phyloP scores from a whole-genome alignment of 2,329 filamentous ascomycete genomes.

The Parastagonospora avenae region DNA sequence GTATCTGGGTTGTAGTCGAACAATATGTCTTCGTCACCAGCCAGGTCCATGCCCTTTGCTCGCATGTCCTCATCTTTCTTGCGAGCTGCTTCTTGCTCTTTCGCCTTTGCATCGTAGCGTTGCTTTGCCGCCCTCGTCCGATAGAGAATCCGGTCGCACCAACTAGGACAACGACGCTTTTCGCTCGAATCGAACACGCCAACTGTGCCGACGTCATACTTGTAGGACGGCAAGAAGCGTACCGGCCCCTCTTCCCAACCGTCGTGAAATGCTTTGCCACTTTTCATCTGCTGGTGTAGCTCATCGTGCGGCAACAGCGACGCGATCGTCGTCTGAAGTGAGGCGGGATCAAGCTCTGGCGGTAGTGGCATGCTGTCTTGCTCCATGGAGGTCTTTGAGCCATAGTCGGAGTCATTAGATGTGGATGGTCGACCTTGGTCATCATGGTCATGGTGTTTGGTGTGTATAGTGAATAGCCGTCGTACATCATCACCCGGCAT shows the following conservation, averaged over 20 bases:
- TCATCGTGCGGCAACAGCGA: slow-evolving; percentile 92
- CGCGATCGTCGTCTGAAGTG: slow-evolving; percentile 84
- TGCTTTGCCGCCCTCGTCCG: slow-evolving; percentile 74
- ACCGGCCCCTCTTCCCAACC: slow-evolving; percentile 92
- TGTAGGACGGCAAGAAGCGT: slow-evolving; percentile 91
- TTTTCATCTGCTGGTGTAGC: slow-evolving; percentile 72
- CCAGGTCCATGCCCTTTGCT: slow-evolving; percentile 74
- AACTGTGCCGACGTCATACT: slow-evolving; percentile 94
- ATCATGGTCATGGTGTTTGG: slow-evolving; percentile 66
- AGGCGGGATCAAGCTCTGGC: slow-evolving; percentile 73
- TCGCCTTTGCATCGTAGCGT: slow-evolving; percentile 65
- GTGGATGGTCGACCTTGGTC: slow-evolving; percentile 15
- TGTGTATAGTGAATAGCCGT: slow-evolving; percentile 80
- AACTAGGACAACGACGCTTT: slow-evolving; percentile 89
- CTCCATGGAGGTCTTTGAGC: slow-evolving; percentile 20
- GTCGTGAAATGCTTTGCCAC: slow-evolving; percentile 82
- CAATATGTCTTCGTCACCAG: slow-evolving; percentile 78
- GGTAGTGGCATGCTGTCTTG: slow-evolving; percentile 43
- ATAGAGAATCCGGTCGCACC: slow-evolving; percentile 94
- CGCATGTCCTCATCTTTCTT: slow-evolving; percentile 86
- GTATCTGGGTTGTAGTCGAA: slow-evolving; percentile 89
- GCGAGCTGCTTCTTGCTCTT: slow-evolving; percentile 69
- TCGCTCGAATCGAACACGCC: slow-evolving; percentile 94
- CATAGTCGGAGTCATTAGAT: slow-evolving; percentile 25
- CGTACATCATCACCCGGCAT: slow-evolving; percentile 91